Percentiles rank a stretch among this genome's conserved stretches.
These are phyloP conservation scores for Mucor circinelloides DNA, from an alignment of 371 early-diverging fungal species.

Conservation along the genomic window DNA sequence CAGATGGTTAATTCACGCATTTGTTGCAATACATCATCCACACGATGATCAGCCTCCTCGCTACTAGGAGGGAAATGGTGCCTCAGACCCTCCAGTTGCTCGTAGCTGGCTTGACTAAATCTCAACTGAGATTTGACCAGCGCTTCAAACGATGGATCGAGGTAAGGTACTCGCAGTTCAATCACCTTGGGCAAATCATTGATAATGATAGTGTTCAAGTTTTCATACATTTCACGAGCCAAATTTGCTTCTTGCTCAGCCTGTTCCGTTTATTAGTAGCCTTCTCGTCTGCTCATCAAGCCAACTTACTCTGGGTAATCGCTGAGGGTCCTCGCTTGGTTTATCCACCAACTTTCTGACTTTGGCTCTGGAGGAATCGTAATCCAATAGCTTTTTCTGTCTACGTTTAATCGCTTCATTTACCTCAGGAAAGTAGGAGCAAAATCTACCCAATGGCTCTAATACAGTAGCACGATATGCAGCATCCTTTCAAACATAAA, in stretches of 20 bases:
- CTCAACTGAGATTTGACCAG: constrained; percentile 86
- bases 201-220: constrained; percentile 78
- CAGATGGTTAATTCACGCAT: constrained; percentile 92
- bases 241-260: constrained; percentile 82
- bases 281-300: too few relatives aligned
- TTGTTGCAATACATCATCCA: constrained; percentile 82
- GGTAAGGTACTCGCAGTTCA: constrained; percentile 82
- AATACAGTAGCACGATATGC: constrained; percentile 83
- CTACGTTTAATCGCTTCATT: constrained; percentile 90
- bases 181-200: constrained; percentile 90
- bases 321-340: constrained; percentile 76
- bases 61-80: constrained; percentile 58
- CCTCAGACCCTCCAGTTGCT: constrained; percentile 62
- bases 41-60: constrained; percentile 59
- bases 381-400: constrained; percentile 86
- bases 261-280: too few relatives aligned
- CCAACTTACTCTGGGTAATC: constrained; percentile 56
- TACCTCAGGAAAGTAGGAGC: constrained; percentile 89
- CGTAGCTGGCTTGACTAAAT: constrained; percentile 80
- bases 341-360: constrained; percentile 81
- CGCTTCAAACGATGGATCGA: constrained; percentile 95
- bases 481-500: constrained; percentile 59
- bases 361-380: constrained; percentile 77
- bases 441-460: constrained; percentile 85
- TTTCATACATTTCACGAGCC: constrained; percentile 80